These are phyloP conservation scores for Saccharomyces hybrid DNA, from an alignment of 1,139 yeast species.

Conservation along the genomic window DNA sequence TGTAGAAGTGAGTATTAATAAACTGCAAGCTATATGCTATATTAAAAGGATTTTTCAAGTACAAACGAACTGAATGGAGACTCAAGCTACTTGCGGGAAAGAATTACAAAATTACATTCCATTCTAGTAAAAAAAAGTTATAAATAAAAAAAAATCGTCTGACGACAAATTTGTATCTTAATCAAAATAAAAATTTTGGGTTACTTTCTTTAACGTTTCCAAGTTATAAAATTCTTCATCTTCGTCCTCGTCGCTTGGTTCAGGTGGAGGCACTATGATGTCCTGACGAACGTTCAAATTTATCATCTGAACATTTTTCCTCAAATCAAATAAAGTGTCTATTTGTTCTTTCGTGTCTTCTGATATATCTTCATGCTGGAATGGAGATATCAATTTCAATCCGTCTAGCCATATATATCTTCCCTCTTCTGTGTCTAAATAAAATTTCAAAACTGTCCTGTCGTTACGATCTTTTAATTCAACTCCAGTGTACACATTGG, in stretches of 20 bases:
- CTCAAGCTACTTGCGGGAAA: neutral
- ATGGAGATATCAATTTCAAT: constrained; percentile 46
- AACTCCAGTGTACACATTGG: constrained; percentile 50
- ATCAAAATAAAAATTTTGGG: constrained; percentile 40
- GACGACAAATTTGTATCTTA: constrained; percentile 4
- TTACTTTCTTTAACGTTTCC: constrained; percentile 37
- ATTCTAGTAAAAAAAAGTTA: neutral
- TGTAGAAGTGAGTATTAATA: neutral
- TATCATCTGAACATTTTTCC: constrained; percentile 60
- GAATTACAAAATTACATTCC: neutral
- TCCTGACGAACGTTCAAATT: constrained; percentile 37
- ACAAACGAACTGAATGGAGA: neutral
- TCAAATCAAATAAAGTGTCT: constrained; percentile 47
- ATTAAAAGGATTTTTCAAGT: neutral
- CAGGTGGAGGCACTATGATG: constrained; percentile 13
- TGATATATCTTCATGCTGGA: constrained; percentile 31
- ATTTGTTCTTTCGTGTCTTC: constrained; percentile 54
- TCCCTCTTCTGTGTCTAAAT: constrained; percentile 63
- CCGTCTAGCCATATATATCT: constrained; percentile 80
- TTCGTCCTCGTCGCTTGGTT: constrained; percentile 25
- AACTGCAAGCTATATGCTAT: neutral
- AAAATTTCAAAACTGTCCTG: constrained; percentile 46
- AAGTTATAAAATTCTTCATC: constrained; percentile 40
- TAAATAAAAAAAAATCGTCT: too few species aligned
- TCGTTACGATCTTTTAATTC: constrained; percentile 40